Evolutionary conservation across 805 yeast species (phyloP).

Genomic region (Blastobotrys muscicola): DNA sequence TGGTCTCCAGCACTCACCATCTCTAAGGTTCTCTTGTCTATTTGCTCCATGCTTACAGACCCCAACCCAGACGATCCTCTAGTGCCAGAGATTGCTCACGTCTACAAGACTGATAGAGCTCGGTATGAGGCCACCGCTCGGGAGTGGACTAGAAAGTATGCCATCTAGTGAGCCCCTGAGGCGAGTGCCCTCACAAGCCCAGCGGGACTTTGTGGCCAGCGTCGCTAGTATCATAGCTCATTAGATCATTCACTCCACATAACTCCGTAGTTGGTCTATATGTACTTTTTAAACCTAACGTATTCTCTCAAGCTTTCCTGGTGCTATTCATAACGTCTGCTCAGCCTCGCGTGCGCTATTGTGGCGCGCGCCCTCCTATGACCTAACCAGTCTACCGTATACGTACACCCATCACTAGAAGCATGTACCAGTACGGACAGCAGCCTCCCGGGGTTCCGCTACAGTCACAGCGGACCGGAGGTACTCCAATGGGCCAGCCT

Average conservation of each 20-base stretch:
- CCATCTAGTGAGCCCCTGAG: slow-evolving; percentile 43
- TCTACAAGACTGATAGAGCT: slow-evolving; percentile 86
- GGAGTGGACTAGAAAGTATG: slow-evolving; percentile 98
- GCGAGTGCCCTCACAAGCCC: too few relatives aligned
- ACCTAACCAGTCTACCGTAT: too few relatives aligned
- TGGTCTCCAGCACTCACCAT: slow-evolving; percentile 99
- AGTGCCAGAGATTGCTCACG: slow-evolving; percentile 96
- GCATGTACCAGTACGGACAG: too few relatives aligned
- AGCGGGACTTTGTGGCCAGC: too few relatives aligned
- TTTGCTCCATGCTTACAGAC: slow-evolving; percentile 91
- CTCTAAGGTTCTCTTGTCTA: slow-evolving; percentile 87
- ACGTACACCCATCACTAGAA: too few relatives aligned
- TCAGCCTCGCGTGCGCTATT: slow-evolving; percentile 3
- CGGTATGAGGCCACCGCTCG: slow-evolving; percentile 95
- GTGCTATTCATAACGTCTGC: background rate
- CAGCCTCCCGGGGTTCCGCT: too few relatives aligned
- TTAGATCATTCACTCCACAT: too few relatives aligned
- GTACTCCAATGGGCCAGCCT: too few relatives aligned
- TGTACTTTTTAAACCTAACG: too few relatives aligned
- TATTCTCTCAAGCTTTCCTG: background rate
- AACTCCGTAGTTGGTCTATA: background rate
- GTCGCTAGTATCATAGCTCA: too few relatives aligned
- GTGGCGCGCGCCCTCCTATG: background rate
- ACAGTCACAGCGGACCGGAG: too few relatives aligned
- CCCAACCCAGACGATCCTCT: slow-evolving; percentile 99